phyloP scores from a whole-genome alignment of 257 asterid species.

The Parsonsia alboflavescens region DNA sequence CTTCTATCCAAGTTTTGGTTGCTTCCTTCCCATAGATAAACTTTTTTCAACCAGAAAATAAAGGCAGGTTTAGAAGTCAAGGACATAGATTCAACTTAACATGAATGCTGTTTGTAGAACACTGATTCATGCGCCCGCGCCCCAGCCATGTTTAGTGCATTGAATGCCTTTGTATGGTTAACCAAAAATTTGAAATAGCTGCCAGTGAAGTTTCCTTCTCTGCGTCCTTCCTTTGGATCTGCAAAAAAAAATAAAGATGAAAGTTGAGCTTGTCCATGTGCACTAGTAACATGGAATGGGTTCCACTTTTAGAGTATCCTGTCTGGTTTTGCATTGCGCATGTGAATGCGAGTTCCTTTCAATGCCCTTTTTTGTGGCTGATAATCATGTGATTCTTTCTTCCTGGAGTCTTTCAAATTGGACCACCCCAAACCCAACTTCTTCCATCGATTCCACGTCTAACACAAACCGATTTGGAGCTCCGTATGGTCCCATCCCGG shows the following conservation, averaged over 20 bases:
- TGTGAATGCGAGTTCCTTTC: no score
- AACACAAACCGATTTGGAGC: no score
- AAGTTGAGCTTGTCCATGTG: background rate
- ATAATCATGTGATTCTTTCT: no score
- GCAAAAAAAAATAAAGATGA: background rate
- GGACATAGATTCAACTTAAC: background rate
- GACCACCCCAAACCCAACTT: no score
- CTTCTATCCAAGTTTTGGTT: background rate
- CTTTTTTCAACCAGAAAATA: background rate
- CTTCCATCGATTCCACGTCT: no score
- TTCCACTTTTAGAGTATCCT: no score
- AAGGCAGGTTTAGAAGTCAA: background rate
- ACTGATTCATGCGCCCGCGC: background rate
- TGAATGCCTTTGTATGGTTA: background rate
- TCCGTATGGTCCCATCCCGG: no score
- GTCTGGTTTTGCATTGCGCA: no score
- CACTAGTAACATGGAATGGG: background rate
- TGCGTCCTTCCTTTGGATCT: background rate
- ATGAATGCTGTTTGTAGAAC: background rate
- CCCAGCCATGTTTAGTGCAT: background rate
- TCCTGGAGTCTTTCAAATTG: no score
- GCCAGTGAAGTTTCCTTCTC: background rate
- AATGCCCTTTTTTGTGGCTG: no score
- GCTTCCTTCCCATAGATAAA: background rate
- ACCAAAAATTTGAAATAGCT: background rate